These are phyloP conservation scores for Oidiodendron maius DNA, from an alignment of 495 filamentous ascomycete species.

Conservation along the genomic window DNA sequence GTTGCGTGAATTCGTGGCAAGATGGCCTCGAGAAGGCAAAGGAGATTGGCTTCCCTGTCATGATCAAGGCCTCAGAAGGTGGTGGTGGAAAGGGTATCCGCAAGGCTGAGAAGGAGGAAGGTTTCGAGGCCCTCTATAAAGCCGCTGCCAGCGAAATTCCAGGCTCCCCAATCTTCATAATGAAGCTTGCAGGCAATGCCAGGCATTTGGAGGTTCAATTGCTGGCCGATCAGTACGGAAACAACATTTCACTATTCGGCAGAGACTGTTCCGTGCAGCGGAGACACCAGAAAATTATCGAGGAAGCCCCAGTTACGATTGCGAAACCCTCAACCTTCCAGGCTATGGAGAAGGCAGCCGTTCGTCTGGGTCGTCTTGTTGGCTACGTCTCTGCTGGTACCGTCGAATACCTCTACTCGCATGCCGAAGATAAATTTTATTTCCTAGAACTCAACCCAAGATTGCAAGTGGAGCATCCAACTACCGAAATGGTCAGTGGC, in stretches of 20 bases:
- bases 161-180: slow-evolving; percentile 99
- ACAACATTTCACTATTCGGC: slow-evolving; percentile 98
- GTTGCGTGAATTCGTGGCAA: slow-evolving; percentile 80
- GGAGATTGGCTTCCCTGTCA: slow-evolving; percentile 95
- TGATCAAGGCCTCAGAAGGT: slow-evolving; percentile 99
- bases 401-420: slow-evolving; percentile 98
- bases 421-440: slow-evolving; percentile 98
- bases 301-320: slow-evolving; percentile 96
- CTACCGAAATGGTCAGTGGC: slow-evolving; percentile 98
- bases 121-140: slow-evolving; percentile 81
- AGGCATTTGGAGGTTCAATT: slow-evolving; percentile 97
- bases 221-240: slow-evolving; percentile 96
- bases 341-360: slow-evolving; percentile 94
- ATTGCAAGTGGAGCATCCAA: slow-evolving; percentile 98
- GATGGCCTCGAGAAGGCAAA: slow-evolving; percentile 83
- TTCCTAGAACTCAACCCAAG: slow-evolving; percentile 97
- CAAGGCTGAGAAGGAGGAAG: slow-evolving; percentile 82
- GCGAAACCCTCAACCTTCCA: slow-evolving; percentile 84
- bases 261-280: slow-evolving; percentile 98
- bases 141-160: slow-evolving; percentile 96
- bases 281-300: slow-evolving; percentile 99
- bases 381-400: slow-evolving; percentile 99
- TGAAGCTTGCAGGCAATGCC: slow-evolving; percentile 97
- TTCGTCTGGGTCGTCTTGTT: slow-evolving; percentile 86
- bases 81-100: slow-evolving; percentile 99